Evolutionary conservation across 2,329 filamentous ascomycete species (phyloP).

Genomic region (Claviceps spartinae): DNA sequence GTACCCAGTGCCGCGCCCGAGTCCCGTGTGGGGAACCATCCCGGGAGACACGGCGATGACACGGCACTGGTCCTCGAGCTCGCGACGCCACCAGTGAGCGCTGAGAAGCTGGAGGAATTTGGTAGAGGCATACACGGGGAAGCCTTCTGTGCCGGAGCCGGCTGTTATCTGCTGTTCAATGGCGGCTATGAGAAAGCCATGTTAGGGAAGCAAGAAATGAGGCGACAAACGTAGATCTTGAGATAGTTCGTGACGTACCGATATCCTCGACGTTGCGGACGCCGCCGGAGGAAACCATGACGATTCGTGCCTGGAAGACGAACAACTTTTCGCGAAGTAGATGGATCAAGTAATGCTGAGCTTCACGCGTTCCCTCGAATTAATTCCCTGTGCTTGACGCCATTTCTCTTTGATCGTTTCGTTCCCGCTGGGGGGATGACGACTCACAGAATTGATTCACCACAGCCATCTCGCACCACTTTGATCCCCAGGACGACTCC

Average conservation of each 20-base stretch:
- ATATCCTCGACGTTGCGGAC: conserved; percentile 27
- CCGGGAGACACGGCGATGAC: conserved; percentile 42
- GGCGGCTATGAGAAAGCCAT: conserved; percentile 12
- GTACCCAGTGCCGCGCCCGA: conserved; percentile 20
- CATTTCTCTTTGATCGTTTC: not conserved
- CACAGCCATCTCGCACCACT: conserved; percentile 36
- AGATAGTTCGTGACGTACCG: conserved; percentile 13
- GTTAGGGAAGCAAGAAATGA: conserved; percentile 2
- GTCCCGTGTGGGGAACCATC: conserved; percentile 33
- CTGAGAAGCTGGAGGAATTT: conserved; percentile 38
- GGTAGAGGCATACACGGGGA: conserved; percentile 25
- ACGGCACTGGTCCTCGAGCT: conserved; percentile 28
- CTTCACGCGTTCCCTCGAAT: conserved; percentile 15
- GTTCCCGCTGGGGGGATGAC: no score
- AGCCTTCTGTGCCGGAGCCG: conserved; percentile 19
- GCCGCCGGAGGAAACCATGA: conserved; percentile 38
- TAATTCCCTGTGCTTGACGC: no score
- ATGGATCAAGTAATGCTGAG: conserved; percentile 40
- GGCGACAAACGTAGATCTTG: no score
- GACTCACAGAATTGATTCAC: conserved; percentile 38
- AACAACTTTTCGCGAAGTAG: conserved; percentile 34
- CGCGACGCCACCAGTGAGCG: conserved; percentile 42
- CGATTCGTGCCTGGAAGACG: conserved; percentile 30
- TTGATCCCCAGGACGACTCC: conserved; percentile 25
- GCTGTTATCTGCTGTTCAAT: conserved; percentile 27